Evolutionary conservation across 345 rosid species (phyloP).

Genomic region (Turritis glabra): DNA sequence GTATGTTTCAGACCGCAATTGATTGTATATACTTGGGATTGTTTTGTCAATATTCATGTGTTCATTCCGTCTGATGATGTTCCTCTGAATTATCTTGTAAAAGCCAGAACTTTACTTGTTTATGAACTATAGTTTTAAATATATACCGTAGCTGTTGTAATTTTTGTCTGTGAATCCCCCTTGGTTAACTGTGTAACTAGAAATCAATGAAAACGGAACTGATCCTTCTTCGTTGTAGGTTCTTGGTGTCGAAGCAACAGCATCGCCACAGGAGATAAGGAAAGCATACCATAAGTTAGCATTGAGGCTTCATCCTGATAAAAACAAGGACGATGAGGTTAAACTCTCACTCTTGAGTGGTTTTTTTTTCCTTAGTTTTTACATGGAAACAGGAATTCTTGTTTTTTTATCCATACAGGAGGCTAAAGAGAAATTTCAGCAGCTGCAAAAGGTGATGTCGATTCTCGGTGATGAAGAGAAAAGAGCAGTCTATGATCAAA

Average conservation of each 20-base stretch:
- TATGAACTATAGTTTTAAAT: not conserved
- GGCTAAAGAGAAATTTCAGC: constrained; percentile 96
- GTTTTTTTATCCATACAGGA: constrained; percentile 51
- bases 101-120: not conserved
- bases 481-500: constrained; percentile 77
- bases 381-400: constrained; percentile 31
- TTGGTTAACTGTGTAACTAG: not conserved
- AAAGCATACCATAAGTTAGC: constrained; percentile 90
- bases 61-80: not conserved
- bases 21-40: not conserved
- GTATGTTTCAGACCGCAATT: not conserved
- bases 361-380: constrained; percentile 16
- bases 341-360: not conserved
- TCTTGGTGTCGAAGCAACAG: constrained; percentile 70
- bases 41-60: not conserved
- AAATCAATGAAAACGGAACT: not conserved
- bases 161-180: constrained; percentile 1
- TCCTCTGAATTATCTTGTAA: not conserved
- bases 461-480: constrained; percentile 92
- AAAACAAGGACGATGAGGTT: constrained; percentile 89
- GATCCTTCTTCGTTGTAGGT: constrained; percentile 46
- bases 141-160: not conserved
- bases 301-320: constrained; percentile 86
- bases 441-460: constrained; percentile 86
- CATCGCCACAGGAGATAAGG: constrained; percentile 83